Conservation (phyloP, 352 stramenopile species). For the Phytophthora hibernalis region DNA sequence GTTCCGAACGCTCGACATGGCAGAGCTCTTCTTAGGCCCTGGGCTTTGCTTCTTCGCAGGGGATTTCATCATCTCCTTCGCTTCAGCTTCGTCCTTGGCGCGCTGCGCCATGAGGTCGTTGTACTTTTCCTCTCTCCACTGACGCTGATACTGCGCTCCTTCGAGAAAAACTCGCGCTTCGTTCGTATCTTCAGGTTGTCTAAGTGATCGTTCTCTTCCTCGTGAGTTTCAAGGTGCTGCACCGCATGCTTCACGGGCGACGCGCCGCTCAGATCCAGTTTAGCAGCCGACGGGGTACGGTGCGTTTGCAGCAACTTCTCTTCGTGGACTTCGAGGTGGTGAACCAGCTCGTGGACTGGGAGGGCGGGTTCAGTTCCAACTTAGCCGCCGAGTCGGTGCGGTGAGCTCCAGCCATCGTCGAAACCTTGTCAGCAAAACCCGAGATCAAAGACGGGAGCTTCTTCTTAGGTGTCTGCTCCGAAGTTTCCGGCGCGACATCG, state of each 20-base stretch:
- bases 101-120: conserved; percentile 28
- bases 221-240: conserved; percentile 61
- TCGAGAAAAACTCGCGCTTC: conserved; percentile 63
- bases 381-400: conserved; percentile 38
- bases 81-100: conserved; percentile 32
- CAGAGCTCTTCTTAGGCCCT: conserved; percentile 27
- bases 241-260: conserved; percentile 58
- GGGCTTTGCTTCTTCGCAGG: conserved; percentile 18
- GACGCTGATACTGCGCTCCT: conserved; percentile 44
- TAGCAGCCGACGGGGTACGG: conserved; percentile 39
- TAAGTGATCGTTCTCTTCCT: conserved; percentile 50
- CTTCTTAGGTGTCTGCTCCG: conserved; percentile 32
- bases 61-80: conserved; percentile 24
- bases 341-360: conserved; percentile 25
- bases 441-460: conserved; percentile 36
- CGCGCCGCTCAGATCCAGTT: conserved; percentile 32
- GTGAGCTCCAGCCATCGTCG: conserved; percentile 25
- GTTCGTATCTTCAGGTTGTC: conserved; percentile 61
- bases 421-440: conserved; percentile 32
- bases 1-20: conserved; percentile 47
- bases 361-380: conserved; percentile 28
- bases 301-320: conserved; percentile 27
- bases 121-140: conserved; percentile 48
- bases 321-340: conserved; percentile 41
- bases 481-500: background rate